Percentiles rank a stretch among this genome's conserved stretches.
phyloP scores from a whole-genome alignment of 306 rosid species.

The Carpinus fangiana region DNA sequence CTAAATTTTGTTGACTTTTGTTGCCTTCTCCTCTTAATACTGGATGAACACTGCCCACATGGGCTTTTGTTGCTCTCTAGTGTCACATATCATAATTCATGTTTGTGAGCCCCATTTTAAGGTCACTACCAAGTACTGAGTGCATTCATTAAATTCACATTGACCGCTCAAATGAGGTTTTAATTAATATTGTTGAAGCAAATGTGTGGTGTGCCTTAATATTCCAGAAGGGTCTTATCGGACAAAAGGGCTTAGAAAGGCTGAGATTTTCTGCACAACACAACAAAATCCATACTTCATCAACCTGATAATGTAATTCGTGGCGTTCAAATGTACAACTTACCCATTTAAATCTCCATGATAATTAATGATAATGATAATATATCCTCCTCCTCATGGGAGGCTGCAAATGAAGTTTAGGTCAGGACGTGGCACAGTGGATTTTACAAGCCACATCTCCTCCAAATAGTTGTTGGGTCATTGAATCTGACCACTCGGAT shows the following conservation, averaged over 20 bases:
- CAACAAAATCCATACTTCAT: constrained; percentile 6
- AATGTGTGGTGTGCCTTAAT: constrained; percentile 14
- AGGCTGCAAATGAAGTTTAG: background rate
- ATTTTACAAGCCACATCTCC: background rate
- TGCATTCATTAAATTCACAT: constrained; percentile 6
- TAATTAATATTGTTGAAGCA: background rate
- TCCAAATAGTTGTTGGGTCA: background rate
- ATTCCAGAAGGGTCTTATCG: background rate
- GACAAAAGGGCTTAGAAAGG: background rate
- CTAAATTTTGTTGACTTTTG: background rate
- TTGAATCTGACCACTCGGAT: background rate
- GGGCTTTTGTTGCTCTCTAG: constrained; percentile 14
- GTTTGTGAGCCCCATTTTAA: constrained; percentile 23
- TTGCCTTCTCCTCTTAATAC: background rate
- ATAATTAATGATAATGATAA: background rate
- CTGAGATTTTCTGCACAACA: background rate
- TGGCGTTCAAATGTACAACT: background rate
- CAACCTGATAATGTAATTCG: constrained; percentile 17
- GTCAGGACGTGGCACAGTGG: background rate
- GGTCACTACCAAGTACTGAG: constrained; percentile 10
- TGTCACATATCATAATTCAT: constrained; percentile 40
- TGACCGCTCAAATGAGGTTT: constrained; percentile 13
- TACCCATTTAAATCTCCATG: background rate
- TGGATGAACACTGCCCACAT: constrained; percentile 27
- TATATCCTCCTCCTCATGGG: background rate